These are phyloP conservation scores for Isatis tinctoria DNA, from an alignment of 345 rosid species.

Conservation along the genomic window DNA sequence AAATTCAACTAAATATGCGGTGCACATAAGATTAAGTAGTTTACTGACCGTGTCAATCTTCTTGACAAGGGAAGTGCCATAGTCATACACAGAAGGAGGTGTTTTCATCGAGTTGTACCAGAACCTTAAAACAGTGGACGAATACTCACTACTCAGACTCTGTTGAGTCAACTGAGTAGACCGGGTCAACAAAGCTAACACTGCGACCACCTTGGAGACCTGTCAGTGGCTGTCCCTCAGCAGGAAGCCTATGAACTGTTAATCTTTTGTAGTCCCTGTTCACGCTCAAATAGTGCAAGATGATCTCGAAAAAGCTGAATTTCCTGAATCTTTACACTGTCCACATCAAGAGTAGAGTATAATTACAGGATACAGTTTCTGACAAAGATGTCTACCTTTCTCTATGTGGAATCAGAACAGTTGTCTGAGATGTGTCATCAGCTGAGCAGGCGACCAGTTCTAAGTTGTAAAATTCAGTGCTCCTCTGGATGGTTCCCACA, in stretches of 20 bases:
- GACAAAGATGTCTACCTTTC: constrained; percentile 47
- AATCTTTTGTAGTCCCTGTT: constrained; percentile 66
- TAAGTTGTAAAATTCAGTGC: constrained; percentile 73
- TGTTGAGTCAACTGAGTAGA: constrained; percentile 49
- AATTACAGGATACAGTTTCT: background rate
- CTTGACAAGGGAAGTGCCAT: constrained; percentile 72
- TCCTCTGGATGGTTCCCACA: constrained; percentile 75
- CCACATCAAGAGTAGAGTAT: background rate
- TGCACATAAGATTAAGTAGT: background rate
- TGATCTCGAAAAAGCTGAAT: constrained; percentile 68
- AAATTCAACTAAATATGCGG: background rate
- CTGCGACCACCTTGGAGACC: constrained; percentile 54
- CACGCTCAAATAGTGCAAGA: constrained; percentile 77
- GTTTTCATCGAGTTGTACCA: constrained; percentile 78
- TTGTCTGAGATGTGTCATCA: constrained; percentile 53
- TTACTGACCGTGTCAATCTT: constrained; percentile 73
- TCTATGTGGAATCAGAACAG: constrained; percentile 73
- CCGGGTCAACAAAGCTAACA: constrained; percentile 74
- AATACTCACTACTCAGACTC: constrained; percentile 58
- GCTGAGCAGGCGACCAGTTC: constrained; percentile 70
- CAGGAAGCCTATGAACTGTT: constrained; percentile 64
- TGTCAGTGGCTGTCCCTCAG: constrained; percentile 55
- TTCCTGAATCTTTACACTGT: constrained; percentile 80
- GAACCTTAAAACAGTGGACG: constrained; percentile 69
- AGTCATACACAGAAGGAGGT: constrained; percentile 74